phyloP scores from a whole-genome alignment of 2,329 filamentous ascomycete species.

The Corynespora cassiicola region DNA sequence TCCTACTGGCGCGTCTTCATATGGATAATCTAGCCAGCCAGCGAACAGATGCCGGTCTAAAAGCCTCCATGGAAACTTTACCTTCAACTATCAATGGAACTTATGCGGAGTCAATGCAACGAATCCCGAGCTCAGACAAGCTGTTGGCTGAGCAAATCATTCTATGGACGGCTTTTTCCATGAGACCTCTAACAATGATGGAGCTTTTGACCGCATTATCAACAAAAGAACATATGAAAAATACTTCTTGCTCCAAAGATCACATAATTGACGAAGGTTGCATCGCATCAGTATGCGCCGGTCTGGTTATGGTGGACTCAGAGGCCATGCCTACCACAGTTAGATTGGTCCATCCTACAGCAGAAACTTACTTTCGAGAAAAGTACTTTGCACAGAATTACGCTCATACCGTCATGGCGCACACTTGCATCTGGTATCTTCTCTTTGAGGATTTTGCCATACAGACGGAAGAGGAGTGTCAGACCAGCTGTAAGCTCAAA shows the following conservation, averaged over 20 bases:
- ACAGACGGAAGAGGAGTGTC: not conserved
- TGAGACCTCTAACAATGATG: not conserved
- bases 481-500: not conserved
- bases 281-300: not conserved
- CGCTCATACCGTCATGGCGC: not conserved
- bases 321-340: not conserved
- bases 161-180: slow-evolving; percentile 4
- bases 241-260: not conserved
- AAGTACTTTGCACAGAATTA: not conserved
- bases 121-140: slow-evolving; percentile 1
- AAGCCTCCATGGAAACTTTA: slow-evolving; percentile 1
- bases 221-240: slow-evolving; percentile 2
- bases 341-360: slow-evolving; percentile 3
- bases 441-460: slow-evolving; percentile 1
- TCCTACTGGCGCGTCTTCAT: slow-evolving; percentile 7
- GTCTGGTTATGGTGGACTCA: not conserved
- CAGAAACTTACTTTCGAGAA: slow-evolving; percentile 1
- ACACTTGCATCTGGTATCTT: slow-evolving; percentile 3
- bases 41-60: slow-evolving; percentile 3
- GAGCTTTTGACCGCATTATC: slow-evolving; percentile 3
- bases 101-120: slow-evolving; percentile 1
- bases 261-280: slow-evolving; percentile 3
- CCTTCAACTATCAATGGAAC: not conserved
- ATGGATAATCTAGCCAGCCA: slow-evolving; percentile 2
- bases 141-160: slow-evolving; percentile 1